Percentiles rank a stretch among this genome's conserved stretches.
Conservation (phyloP, 2,329 filamentous ascomycete species). For the Canariomyces notabilis region DNA sequence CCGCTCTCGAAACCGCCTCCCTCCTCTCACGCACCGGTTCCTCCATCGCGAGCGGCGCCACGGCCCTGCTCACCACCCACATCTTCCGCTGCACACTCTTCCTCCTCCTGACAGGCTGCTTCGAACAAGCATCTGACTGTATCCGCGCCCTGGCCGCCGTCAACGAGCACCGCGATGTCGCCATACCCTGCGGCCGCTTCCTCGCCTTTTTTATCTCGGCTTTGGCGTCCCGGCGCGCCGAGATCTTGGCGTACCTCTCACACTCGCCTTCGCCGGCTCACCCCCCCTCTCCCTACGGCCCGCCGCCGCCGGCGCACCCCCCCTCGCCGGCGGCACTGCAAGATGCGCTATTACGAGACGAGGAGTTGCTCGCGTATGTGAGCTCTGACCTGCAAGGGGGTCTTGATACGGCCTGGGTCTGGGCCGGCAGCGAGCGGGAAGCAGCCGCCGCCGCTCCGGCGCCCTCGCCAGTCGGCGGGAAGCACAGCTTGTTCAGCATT, state of each 20-base stretch:
- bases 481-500: conserved; percentile 36
- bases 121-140: conserved; percentile 66
- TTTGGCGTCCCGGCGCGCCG: conserved; percentile 52
- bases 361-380: conserved; percentile 82
- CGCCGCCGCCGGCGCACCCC: conserved; percentile 20
- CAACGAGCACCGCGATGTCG: conserved; percentile 65
- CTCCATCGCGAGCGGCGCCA: conserved; percentile 61
- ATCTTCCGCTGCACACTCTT: conserved; percentile 84
- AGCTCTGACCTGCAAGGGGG: conserved; percentile 81
- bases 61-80: conserved; percentile 72
- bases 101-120: conserved; percentile 68
- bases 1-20: conserved; percentile 72
- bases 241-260: conserved; percentile 39
- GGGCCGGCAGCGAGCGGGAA: conserved; percentile 59
- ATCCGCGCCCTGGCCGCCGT: conserved; percentile 67
- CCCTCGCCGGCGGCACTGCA: conserved; percentile 19
- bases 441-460: conserved; percentile 22
- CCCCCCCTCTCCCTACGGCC: conserved; percentile 25
- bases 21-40: conserved; percentile 63
- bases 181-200: conserved; percentile 74
- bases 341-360: conserved; percentile 55
- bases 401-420: conserved; percentile 77
- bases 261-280: conserved; percentile 27
- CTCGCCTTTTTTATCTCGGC: conserved; percentile 73
- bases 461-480: conserved; percentile 30